These are phyloP conservation scores for Harringtonia lauricola DNA, from an alignment of 2,329 filamentous ascomycete genomes.

Conservation along the genomic window DNA sequence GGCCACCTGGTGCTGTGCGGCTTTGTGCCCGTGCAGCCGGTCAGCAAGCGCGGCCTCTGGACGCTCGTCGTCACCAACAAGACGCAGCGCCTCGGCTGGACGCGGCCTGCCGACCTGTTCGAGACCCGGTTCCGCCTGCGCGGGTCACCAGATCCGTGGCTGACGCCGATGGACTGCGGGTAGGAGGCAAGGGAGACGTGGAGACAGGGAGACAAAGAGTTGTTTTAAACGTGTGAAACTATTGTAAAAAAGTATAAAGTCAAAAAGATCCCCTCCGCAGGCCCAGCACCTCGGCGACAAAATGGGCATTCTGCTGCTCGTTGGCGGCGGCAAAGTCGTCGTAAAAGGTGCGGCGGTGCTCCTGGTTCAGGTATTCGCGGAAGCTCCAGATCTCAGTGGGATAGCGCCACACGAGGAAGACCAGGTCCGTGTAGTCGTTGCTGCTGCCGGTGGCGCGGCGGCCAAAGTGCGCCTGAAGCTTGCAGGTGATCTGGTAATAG, in stretches of 20 bases:
- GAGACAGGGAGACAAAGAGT: too few relatives aligned
- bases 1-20: not conserved
- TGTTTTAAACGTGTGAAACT: too few relatives aligned
- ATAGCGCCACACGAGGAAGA: conserved; percentile 6
- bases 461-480: conserved; percentile 6
- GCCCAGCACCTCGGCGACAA: too few relatives aligned
- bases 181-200: too few relatives aligned
- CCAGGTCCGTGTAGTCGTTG: conserved; percentile 8
- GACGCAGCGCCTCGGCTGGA: not conserved
- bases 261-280: too few relatives aligned
- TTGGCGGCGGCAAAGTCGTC: not conserved
- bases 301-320: too few relatives aligned
- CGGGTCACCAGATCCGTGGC: not conserved
- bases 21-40: too few relatives aligned
- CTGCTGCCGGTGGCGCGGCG: conserved; percentile 3
- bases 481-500: conserved; percentile 8
- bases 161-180: too few relatives aligned
- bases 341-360: conserved; percentile 2
- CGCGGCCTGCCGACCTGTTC: not conserved
- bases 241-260: too few relatives aligned
- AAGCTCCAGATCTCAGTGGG: conserved; percentile 1
- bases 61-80: not conserved
- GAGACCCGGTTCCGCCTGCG: conserved; percentile 1
- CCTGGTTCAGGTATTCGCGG: not conserved
- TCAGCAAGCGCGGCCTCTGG: not conserved